These are phyloP conservation scores for Oryza brachyantha DNA, from an alignment of 176 grass and related monocot species.

Conservation along the genomic window DNA sequence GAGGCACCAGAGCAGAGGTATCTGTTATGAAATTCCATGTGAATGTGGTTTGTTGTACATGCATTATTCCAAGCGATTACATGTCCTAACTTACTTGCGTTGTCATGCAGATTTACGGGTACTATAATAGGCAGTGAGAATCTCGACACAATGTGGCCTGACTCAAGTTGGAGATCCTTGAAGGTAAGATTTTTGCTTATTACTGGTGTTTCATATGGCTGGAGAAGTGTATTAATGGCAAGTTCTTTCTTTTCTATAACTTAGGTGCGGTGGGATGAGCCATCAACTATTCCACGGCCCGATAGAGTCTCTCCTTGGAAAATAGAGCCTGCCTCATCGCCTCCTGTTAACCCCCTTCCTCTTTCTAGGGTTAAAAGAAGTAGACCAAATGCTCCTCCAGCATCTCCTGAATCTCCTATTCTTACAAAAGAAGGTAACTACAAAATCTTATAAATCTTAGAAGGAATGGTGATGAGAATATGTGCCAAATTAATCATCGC, in stretches of 20 bases:
- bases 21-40: neutral
- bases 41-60: neutral
- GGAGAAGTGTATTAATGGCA: conserved; percentile 13
- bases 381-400: conserved; percentile 51
- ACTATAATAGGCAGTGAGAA: conserved; percentile 87
- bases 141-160: conserved; percentile 69
- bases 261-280: conserved; percentile 95
- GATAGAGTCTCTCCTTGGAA: conserved; percentile 91
- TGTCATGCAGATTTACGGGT: conserved; percentile 72
- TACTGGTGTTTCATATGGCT: conserved; percentile 6
- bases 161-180: conserved; percentile 82
- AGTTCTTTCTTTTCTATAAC: conserved; percentile 17
- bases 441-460: neutral
- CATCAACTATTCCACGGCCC: conserved; percentile 75
- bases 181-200: conserved; percentile 49
- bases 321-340: conserved; percentile 77
- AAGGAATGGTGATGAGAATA: neutral
- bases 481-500: neutral
- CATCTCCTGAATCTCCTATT: conserved; percentile 67
- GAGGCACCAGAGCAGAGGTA: conserved; percentile 89
- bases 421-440: conserved; percentile 74
- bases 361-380: conserved; percentile 69
- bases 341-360: conserved; percentile 76
- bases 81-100: neutral
- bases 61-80: neutral